phyloP scores from a whole-genome alignment of 805 yeast genomes.

The Cyberlindnera xylosilytica region DNA sequence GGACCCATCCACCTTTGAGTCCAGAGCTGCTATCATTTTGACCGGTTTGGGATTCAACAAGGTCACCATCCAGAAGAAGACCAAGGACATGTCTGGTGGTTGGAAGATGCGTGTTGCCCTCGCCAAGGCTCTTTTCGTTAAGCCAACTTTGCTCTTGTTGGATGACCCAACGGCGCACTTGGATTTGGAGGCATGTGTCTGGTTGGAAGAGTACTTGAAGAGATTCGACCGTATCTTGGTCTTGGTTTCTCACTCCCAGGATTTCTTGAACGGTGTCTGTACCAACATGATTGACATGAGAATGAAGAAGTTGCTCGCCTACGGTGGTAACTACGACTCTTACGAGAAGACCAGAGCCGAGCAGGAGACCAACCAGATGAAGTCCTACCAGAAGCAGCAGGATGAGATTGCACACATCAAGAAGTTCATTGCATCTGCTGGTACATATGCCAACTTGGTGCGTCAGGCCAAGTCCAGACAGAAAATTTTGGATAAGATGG shows the following conservation, averaged over 20 bases:
- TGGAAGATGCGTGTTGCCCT: constrained; percentile 99
- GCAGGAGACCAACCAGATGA: constrained; percentile 96
- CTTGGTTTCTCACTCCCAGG: constrained; percentile 96
- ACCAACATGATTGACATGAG: constrained; percentile 98
- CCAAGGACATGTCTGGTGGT: constrained; percentile 99
- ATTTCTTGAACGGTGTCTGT: constrained; percentile 99
- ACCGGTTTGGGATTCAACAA: constrained; percentile 96
- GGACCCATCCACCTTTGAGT: constrained; percentile 95
- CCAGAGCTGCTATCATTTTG: constrained; percentile 92
- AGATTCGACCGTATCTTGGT: constrained; percentile 91
- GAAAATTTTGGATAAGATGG: constrained; percentile 99
- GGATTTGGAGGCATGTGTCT: constrained; percentile 98
- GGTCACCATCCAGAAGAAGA: constrained; percentile 82
- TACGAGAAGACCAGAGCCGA: constrained; percentile 93
- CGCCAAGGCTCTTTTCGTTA: constrained; percentile 96
- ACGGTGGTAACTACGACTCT: constrained; percentile 98
- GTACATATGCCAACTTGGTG: constrained; percentile 98
- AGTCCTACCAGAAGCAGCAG: constrained; percentile 95
- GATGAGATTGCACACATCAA: constrained; percentile 98
- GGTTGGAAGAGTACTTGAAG: constrained; percentile 98
- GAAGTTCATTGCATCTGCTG: constrained; percentile 98
- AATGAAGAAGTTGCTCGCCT: constrained; percentile 64
- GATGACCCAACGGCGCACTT: constrained; percentile 99
- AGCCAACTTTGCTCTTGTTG: constrained; percentile 89
- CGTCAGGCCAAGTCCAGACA: constrained; percentile 99